A percentile compares a stretch with the other conserved stretches of the same genome.
phyloP scores from a whole-genome alignment of 2,329 filamentous ascomycete genomes.

The Periglandula ipomoeae region DNA sequence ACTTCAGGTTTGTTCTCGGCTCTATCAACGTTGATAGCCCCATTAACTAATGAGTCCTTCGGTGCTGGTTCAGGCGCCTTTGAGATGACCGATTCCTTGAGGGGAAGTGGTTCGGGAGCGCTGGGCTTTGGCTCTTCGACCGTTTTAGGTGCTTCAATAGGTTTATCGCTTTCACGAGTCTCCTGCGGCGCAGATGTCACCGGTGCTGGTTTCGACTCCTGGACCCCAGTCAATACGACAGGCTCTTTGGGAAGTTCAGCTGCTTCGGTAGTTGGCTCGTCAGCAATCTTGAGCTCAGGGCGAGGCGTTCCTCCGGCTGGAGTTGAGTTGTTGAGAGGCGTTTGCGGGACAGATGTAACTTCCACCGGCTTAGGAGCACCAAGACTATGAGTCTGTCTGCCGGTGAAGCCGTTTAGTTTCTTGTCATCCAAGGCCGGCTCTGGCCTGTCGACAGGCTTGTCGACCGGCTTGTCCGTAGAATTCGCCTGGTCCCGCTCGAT shows the following conservation, averaged over 20 bases:
- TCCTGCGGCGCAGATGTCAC: constrained; percentile 10
- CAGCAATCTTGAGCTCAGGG: constrained; percentile 24
- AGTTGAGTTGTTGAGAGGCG: constrained; percentile 24
- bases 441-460: constrained; percentile 10
- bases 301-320: constrained; percentile 26
- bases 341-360: constrained; percentile 26
- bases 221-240: constrained; percentile 15
- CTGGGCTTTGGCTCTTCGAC: constrained; percentile 2
- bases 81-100: neutral
- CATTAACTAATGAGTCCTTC: neutral
- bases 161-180: constrained; percentile 9
- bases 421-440: constrained; percentile 7
- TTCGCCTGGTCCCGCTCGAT: neutral
- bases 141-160: neutral
- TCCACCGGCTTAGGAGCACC: constrained; percentile 25
- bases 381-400: constrained; percentile 11
- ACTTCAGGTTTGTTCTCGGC: neutral
- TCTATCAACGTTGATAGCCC: neutral
- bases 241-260: constrained; percentile 18
- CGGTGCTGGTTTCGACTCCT: constrained; percentile 15
- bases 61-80: neutral
- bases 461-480: constrained; percentile 9
- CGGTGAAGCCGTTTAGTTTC: constrained; percentile 9
- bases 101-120: neutral
- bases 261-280: constrained; percentile 14